phyloP scores from a whole-genome alignment of 2,329 filamentous ascomycete genomes.

The Colletotrichum eremochloae region DNA sequence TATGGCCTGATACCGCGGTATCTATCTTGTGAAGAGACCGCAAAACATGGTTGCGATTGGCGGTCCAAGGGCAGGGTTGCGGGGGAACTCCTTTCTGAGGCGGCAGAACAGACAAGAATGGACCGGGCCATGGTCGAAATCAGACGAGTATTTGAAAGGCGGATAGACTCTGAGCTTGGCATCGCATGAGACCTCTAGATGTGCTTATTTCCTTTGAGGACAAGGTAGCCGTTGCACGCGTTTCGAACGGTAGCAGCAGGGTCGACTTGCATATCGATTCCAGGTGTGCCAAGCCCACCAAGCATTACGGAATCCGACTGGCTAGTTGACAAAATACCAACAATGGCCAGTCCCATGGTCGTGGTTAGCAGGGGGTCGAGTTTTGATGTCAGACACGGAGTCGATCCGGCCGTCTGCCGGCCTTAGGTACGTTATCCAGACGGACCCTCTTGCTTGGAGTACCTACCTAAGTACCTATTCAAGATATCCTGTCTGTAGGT shows the following conservation, averaged over 20 bases:
- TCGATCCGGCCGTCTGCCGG: conserved; percentile 1
- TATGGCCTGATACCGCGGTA: too few relatives aligned
- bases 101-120: conserved; percentile 9
- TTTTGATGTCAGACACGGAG: conserved; percentile 4
- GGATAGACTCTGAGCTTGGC: conserved; percentile 7
- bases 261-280: background rate
- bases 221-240: conserved; percentile 17
- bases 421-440: too few relatives aligned
- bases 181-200: conserved; percentile 24
- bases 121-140: conserved; percentile 11
- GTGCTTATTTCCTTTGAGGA: background rate
- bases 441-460: too few relatives aligned
- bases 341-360: conserved; percentile 10
- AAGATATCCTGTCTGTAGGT: background rate
- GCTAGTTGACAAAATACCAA: conserved; percentile 7
- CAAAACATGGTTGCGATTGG: conserved; percentile 26
- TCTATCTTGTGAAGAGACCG: background rate
- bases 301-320: background rate
- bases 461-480: background rate
- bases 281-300: conserved; percentile 3
- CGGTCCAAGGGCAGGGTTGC: background rate
- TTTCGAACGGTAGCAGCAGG: conserved; percentile 21
- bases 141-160: conserved; percentile 22
- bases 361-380: conserved; percentile 5
- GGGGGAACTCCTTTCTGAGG: background rate